Base-by-base conservation (phyloP, 2,329 filamentous ascomycete species). In the Aspergillus sp. region DNA sequence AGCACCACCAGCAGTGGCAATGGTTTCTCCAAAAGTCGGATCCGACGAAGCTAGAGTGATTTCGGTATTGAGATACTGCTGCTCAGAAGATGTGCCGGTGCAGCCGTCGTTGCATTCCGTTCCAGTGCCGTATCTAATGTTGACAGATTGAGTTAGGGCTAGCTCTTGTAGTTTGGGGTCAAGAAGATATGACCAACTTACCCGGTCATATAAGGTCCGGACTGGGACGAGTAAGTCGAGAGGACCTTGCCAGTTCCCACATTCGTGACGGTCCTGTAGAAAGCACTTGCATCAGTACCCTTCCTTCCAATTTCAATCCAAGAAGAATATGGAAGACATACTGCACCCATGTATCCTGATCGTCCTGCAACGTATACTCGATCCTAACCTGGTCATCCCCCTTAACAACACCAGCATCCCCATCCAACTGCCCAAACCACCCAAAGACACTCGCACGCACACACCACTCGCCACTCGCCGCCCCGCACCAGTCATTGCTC, bases 401-500 rank as follows among this genome's bases (percentile, higher is more conserved):
- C 57, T 59, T 65, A 3, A 70, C 69, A 4, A 63, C 50, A 0
- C 65, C 60, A 0, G 61, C 57, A 6, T 54, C 25, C 1, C 69
- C 70, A 25, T 79, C 75, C 2, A 77, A 61, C 69, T 81, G 79
- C 3, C 78, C 79, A 52, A 80, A 81, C 22, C 64, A 72, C 15
- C 78, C 78, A 60, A 81, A 80, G 6, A 80, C 60, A 43, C 71
- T 74, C n/a, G 76, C 76, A 3, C 78, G 74, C 7, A 80, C 73
- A 64, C 76, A 81, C 77, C 77, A 81, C 66, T 81, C 70, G 6
- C 75, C 77, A 2, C 69, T 64, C 4, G 47, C 60, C 8, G 76
- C 79, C 45, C 78, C 78, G 61, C 79, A 81, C 78, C 77, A 81
- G 15, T 66, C 65, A 63, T 81, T 80, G 46, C 71, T 70, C 7